These are phyloP conservation scores for Calonectria pseudoreteaudii DNA, from an alignment of 2,329 filamentous ascomycete species.

Conservation along the genomic window DNA sequence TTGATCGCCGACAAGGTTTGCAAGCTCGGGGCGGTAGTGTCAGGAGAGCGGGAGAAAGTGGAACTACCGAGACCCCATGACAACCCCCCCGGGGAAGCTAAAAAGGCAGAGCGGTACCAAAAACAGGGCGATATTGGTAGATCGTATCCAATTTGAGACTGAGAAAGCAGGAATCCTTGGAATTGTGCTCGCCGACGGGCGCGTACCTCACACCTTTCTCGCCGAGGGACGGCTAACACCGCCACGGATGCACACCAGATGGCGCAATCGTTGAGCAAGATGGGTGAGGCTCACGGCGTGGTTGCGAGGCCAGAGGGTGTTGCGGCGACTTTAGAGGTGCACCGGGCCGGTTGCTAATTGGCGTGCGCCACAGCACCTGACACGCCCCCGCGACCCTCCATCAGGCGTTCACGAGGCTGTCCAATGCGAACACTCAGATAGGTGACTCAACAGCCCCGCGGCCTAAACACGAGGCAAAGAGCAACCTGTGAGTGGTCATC, in stretches of 20 bases:
- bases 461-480: slow-evolving; percentile 37
- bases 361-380: slow-evolving; percentile 54
- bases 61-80: slow-evolving; percentile 42
- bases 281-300: slow-evolving; percentile 23
- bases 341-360: slow-evolving; percentile 46
- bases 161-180: slow-evolving; percentile 11
- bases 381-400: slow-evolving; percentile 46
- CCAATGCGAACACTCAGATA: slow-evolving; percentile 40
- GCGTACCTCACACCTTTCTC: slow-evolving; percentile 22
- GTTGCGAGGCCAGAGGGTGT: slow-evolving; percentile 23
- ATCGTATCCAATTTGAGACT: slow-evolving; percentile 21
- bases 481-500: slow-evolving; percentile 34
- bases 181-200: slow-evolving; percentile 2
- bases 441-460: slow-evolving; percentile 27
- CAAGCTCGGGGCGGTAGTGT: slow-evolving; percentile 7
- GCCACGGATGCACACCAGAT: slow-evolving; percentile 38
- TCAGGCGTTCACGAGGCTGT: slow-evolving; percentile 47
- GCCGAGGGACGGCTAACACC: slow-evolving; percentile 14
- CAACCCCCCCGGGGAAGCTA: slow-evolving; percentile 27
- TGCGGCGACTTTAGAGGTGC: slow-evolving; percentile 36
- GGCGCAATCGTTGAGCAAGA: slow-evolving; percentile 34
- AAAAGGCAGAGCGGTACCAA: slow-evolving; percentile 17
- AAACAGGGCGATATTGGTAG: slow-evolving; percentile 20
- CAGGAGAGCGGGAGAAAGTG: slow-evolving; percentile 26
- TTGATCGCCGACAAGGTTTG: slow-evolving; percentile 28